These are phyloP conservation scores for Talaromyces adpressus DNA, from an alignment of 495 filamentous ascomycete species.

Conservation along the genomic window DNA sequence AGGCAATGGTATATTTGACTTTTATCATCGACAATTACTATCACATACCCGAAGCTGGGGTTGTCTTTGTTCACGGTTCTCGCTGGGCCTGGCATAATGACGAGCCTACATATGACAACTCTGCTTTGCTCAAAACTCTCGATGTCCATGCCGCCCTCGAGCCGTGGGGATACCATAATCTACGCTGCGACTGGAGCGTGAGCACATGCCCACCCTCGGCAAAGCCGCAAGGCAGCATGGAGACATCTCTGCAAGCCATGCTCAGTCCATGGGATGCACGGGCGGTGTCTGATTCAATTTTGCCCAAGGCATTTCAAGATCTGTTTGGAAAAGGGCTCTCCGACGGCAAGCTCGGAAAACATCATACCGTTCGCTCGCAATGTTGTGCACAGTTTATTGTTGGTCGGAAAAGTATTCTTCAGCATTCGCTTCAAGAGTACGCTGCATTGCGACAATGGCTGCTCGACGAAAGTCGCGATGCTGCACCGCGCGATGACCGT, in stretches of 20 bases:
- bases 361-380: slow-evolving; percentile 30
- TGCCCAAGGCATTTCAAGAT: slow-evolving; percentile 23
- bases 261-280: slow-evolving; percentile 34
- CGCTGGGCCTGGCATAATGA: slow-evolving; percentile 42
- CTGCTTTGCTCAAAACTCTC: slow-evolving; percentile 25
- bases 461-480: slow-evolving; percentile 23
- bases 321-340: slow-evolving; percentile 22
- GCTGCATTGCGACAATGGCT: slow-evolving; percentile 37
- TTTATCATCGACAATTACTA: slow-evolving; percentile 64
- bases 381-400: slow-evolving; percentile 44
- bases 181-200: slow-evolving; percentile 40
- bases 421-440: slow-evolving; percentile 32
- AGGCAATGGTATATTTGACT: slow-evolving; percentile 60
- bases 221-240: slow-evolving; percentile 30
- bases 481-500: slow-evolving; percentile 29
- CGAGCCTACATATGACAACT: slow-evolving; percentile 32
- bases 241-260: slow-evolving; percentile 27
- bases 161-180: slow-evolving; percentile 34
- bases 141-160: slow-evolving; percentile 25
- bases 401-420: slow-evolving; percentile 23
- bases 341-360: slow-evolving; percentile 15
- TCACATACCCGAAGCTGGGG: slow-evolving; percentile 39
- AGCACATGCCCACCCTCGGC: slow-evolving; percentile 26
- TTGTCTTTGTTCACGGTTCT: slow-evolving; percentile 38
- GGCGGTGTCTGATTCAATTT: slow-evolving; percentile 28